phyloP scores from a whole-genome alignment of 345 rosid genomes.

The Sonneratia caseolaris region DNA sequence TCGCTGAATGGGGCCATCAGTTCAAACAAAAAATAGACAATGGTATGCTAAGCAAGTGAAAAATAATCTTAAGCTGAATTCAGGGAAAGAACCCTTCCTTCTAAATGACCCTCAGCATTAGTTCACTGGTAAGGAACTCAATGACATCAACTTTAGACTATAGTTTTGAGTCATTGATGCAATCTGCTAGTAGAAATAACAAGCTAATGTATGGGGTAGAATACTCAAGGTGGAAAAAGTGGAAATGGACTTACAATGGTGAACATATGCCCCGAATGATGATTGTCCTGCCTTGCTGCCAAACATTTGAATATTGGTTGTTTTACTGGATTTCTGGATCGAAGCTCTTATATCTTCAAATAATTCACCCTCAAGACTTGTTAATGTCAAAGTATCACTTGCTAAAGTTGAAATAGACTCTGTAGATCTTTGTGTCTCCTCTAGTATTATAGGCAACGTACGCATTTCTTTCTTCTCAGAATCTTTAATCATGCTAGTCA shows the following conservation, averaged over 20 bases:
- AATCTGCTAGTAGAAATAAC: not conserved
- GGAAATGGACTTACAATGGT: slow-evolving; percentile 35
- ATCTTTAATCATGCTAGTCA: slow-evolving; percentile 61
- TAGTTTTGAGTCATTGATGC: not conserved
- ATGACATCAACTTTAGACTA: not conserved
- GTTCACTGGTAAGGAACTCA: not conserved
- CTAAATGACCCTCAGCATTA: no score
- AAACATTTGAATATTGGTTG: slow-evolving; percentile 21
- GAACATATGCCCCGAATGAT: slow-evolving; percentile 16
- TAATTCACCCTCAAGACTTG: slow-evolving; percentile 40
- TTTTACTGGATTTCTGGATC: slow-evolving; percentile 47
- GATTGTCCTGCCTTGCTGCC: slow-evolving; percentile 19
- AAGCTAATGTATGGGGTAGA: not conserved
- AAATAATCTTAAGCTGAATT: not conserved
- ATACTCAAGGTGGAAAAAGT: not conserved
- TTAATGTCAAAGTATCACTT: slow-evolving; percentile 50
- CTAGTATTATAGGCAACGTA: slow-evolving; percentile 50
- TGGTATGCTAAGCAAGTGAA: not conserved
- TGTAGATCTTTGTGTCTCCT: slow-evolving; percentile 53
- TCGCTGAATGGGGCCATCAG: not conserved
- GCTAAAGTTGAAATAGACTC: slow-evolving; percentile 68
- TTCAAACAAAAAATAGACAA: not conserved
- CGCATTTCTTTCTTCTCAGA: slow-evolving; percentile 27
- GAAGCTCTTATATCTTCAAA: slow-evolving; percentile 78
- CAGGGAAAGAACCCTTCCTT: not conserved